Evolutionary conservation across 2,329 filamentous ascomycete genomes (phyloP).

Genomic region (Aspergillus sp.): DNA sequence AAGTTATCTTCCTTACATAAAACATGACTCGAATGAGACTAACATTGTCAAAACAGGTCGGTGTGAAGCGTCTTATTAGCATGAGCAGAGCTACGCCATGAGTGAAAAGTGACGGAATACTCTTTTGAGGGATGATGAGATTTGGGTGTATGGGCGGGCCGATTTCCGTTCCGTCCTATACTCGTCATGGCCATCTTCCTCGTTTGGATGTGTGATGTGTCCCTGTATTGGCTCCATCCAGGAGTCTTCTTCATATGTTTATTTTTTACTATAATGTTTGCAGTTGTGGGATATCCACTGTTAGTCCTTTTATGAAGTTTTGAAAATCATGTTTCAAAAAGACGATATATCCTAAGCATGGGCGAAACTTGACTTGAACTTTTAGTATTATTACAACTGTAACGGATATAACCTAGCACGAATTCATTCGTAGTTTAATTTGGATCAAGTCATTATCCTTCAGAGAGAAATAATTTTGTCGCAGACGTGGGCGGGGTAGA

Average conservation of each 20-base stretch:
- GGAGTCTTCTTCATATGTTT: constrained; percentile 8
- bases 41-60: constrained; percentile 48
- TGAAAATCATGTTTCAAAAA: not conserved
- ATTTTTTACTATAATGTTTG: constrained; percentile 11
- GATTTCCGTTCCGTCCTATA: not conserved
- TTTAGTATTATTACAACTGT: no score
- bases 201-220: no score
- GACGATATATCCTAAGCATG: not conserved
- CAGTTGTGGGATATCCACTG: not conserved
- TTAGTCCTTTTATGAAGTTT: not conserved
- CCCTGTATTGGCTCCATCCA: no score
- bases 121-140: not conserved
- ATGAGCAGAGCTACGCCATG: constrained; percentile 73
- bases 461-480: no score
- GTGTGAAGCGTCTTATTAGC: constrained; percentile 70
- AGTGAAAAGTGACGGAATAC: constrained; percentile 5
- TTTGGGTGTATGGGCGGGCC: not conserved
- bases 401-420: no score
- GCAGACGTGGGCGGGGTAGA: no score
- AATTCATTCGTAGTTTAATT: no score
- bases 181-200: no score
- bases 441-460: no score
- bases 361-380: no score
- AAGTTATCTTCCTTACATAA: constrained; percentile 32
- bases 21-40: not conserved